Evolutionary conservation across 345 rosid genomes (phyloP).

Genomic region (Brassica juncea): DNA sequence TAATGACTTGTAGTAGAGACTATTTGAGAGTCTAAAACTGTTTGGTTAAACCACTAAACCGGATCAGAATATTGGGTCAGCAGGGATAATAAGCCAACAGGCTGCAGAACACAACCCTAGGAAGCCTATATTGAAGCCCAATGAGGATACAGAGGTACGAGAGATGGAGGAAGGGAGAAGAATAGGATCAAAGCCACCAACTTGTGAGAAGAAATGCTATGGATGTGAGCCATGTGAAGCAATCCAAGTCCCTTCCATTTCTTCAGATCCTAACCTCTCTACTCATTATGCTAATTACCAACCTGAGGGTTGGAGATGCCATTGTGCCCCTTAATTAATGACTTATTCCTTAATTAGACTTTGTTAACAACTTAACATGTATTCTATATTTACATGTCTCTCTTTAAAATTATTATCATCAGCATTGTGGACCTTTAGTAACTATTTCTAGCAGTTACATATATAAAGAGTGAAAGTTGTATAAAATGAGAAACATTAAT

Average conservation of each 20-base stretch:
- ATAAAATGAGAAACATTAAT: background rate
- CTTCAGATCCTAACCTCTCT: constrained; percentile 29
- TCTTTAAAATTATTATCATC: background rate
- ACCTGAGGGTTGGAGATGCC: constrained; percentile 86
- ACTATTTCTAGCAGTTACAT: background rate
- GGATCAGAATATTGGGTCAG: background rate
- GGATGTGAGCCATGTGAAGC: constrained; percentile 62
- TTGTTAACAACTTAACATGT: constrained; percentile 1
- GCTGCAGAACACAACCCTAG: background rate
- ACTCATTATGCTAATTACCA: constrained; percentile 68
- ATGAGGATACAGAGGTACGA: constrained; percentile 4
- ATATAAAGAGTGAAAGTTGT: background rate
- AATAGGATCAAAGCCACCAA: constrained; percentile 62
- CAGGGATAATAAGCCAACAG: constrained; percentile 10
- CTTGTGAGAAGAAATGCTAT: constrained; percentile 68
- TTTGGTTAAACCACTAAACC: background rate
- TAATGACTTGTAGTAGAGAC: constrained; percentile 18
- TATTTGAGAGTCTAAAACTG: constrained; percentile 18
- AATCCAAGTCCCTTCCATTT: constrained; percentile 63
- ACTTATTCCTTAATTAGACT: background rate
- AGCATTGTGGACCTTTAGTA: background rate
- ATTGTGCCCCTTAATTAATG: constrained; percentile 33
- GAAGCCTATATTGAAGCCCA: background rate
- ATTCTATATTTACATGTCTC: background rate
- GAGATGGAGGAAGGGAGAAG: constrained; percentile 38